Base-by-base conservation (phyloP, 2,329 filamentous ascomycete genomes). In the Fusarium pseudocircinatum region DNA sequence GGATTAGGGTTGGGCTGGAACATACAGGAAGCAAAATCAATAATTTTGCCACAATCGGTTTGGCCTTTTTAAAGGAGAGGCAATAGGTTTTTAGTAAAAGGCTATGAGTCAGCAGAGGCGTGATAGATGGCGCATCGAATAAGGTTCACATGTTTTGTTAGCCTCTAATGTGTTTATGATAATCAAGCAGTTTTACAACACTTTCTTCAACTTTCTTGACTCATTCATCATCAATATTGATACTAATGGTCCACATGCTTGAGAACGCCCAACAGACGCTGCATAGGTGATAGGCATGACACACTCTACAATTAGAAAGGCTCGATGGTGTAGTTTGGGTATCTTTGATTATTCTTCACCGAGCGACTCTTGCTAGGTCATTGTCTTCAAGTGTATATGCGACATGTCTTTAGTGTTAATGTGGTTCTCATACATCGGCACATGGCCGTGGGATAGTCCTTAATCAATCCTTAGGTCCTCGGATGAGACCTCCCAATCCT, bases 401-500 rank as follows among this genome's bases (percentile, higher is more conserved):
- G 24, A 47, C 37, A 22, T 39, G 43, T 53, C 52, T 43, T 36
- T 18, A 56, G 40, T 32, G 28, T 24, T 61, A 22, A 54, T 50
- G 16, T 56, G 52, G 34, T 26, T 13, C 42, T 37, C 18, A 37
- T 61, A 53, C n/a, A 39, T 40, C 10, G 26, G 57, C 40, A 24
- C 40, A 47, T 20, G 40, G 34, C 24, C 34, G 36, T 66, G 34
- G 42, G 57, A 42, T 43, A 24, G 20, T 52, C 34, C 20, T 69
- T 57, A 69, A 42, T 70, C 61, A 56, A 74, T 68, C 30, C 67
- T 63, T 24, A 84, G 73, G 37, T 83, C 82, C 49, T 83, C 80
- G 2, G 80, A 78, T 36, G 80, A 78, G 49, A 83, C 86, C 20
- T 84, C 81, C 88, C 88, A 90, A 36, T 89, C 87, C 62, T 87